Evolutionary conservation across 768 basidiomycete genomes (phyloP).

Genomic region (Termitomyces sp.): DNA sequence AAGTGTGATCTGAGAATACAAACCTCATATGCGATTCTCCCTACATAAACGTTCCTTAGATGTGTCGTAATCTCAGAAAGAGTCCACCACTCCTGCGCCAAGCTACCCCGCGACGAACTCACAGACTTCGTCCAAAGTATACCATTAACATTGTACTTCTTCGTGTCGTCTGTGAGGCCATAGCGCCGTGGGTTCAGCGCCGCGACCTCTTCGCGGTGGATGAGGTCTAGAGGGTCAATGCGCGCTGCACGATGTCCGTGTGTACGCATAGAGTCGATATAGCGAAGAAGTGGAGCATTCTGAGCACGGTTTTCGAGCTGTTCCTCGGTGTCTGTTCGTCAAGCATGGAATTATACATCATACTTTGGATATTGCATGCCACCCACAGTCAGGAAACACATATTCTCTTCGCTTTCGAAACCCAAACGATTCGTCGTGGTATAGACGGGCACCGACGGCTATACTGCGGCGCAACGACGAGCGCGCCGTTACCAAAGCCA

Average conservation of each 20-base stretch:
- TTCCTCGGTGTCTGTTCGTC: slow-evolving; percentile 45
- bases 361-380: not conserved
- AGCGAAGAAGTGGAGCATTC: slow-evolving; percentile 80
- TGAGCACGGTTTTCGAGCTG: slow-evolving; percentile 63
- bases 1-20: not conserved
- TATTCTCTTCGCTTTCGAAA: slow-evolving; percentile 62
- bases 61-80: slow-evolving; percentile 66
- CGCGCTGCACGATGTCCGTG: slow-evolving; percentile 82
- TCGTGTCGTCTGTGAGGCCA: slow-evolving; percentile 50
- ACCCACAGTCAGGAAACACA: slow-evolving; percentile 68
- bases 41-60: slow-evolving; percentile 72
- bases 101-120: not conserved
- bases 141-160: slow-evolving; percentile 68
- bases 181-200: slow-evolving; percentile 77
- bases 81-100: slow-evolving; percentile 17
- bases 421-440: slow-evolving; percentile 75
- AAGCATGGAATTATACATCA: not conserved
- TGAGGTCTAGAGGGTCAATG: slow-evolving; percentile 84
- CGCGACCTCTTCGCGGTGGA: slow-evolving; percentile 74
- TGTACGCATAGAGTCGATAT: slow-evolving; percentile 82
- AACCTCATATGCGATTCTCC: slow-evolving; percentile 83
- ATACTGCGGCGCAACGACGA: not conserved
- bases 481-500: not conserved
- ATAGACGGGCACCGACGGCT: slow-evolving; percentile 10
- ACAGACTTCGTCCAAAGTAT: slow-evolving; percentile 66